phyloP scores from a whole-genome alignment of 345 rosid genomes.

The Carallia pectinifolia region DNA sequence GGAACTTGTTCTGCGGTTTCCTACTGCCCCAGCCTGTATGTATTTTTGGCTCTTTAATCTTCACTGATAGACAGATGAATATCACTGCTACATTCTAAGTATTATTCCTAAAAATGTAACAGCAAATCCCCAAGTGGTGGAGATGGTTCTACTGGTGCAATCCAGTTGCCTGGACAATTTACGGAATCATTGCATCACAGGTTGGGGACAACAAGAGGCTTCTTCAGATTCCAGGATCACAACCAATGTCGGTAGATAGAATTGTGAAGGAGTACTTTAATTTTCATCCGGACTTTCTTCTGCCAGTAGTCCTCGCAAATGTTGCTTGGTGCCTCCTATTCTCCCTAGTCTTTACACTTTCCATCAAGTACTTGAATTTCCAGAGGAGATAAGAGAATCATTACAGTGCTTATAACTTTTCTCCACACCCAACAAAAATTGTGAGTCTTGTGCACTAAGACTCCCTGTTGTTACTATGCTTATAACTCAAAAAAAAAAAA shows the following conservation, averaged over 20 bases:
- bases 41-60: neutral
- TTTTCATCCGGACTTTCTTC: neutral
- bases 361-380: neutral
- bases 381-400: neutral
- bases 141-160: neutral
- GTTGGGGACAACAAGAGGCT: neutral
- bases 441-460: too few species aligned
- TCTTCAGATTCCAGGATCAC: neutral
- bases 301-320: neutral
- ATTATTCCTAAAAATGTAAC: neutral
- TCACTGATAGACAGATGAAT: neutral
- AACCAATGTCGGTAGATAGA: neutral
- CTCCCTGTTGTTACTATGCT: too few species aligned
- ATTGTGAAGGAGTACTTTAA: neutral
- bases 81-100: neutral
- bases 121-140: constrained; percentile 1
- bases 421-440: too few species aligned
- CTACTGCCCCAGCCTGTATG: neutral
- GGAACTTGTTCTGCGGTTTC: constrained; percentile 3
- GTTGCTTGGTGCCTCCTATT: neutral
- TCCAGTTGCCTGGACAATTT: constrained; percentile 1
- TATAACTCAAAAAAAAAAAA: too few species aligned
- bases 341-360: neutral
- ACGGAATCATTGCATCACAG: neutral
- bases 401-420: neutral